Evolutionary conservation across 2,329 filamentous ascomycete genomes (phyloP).

Genomic region (Ophiostoma piceae): DNA sequence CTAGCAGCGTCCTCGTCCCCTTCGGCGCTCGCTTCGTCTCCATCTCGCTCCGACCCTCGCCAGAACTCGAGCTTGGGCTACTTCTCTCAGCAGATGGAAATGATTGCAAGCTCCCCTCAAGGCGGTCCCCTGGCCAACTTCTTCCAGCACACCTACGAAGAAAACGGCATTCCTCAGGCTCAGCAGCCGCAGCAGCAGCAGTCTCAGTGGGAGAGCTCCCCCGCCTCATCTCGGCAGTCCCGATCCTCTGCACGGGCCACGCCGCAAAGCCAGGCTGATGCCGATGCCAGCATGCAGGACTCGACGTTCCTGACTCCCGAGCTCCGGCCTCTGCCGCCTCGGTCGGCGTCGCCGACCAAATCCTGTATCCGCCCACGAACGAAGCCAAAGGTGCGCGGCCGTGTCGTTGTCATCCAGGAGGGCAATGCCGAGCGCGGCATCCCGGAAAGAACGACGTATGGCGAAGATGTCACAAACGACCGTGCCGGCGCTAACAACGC

Average conservation of each 20-base stretch:
- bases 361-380: constrained; percentile 53
- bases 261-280: not conserved
- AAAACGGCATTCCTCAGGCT: not conserved
- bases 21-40: not conserved
- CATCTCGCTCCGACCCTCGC: not conserved
- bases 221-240: not conserved
- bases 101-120: constrained; percentile 31
- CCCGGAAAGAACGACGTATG: constrained; percentile 43
- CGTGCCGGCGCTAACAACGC: not conserved
- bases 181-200: not conserved
- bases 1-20: not conserved
- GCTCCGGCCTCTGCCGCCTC: constrained; percentile 47
- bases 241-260: not conserved
- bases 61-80: not conserved
- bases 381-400: constrained; percentile 54
- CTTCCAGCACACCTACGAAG: not conserved
- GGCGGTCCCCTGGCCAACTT: not conserved
- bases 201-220: not conserved
- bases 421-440: constrained; percentile 30
- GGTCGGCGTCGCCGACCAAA: constrained; percentile 51
- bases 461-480: constrained; percentile 34
- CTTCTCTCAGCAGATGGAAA: constrained; percentile 23
- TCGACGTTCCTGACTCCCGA: constrained; percentile 38
- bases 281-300: constrained; percentile 30
- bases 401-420: constrained; percentile 49